Percentiles rank a stretch among this genome's conserved stretches.
These are phyloP conservation scores for Verticillium tricorpus DNA, from an alignment of 2,329 filamentous ascomycete species.

Conservation along the genomic window DNA sequence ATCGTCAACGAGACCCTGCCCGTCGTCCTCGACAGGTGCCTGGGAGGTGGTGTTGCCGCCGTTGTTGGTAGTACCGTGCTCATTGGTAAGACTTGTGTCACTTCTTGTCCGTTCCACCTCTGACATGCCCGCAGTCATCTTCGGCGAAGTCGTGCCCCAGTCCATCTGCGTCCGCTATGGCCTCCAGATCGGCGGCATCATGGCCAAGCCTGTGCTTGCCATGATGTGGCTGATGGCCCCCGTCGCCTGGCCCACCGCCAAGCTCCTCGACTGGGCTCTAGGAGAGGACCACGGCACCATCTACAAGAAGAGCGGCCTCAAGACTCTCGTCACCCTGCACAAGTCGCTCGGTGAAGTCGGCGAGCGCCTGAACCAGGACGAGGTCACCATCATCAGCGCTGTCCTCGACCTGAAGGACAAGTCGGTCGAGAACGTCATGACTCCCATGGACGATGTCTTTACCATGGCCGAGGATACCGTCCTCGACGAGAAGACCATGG, in stretches of 20 bases:
- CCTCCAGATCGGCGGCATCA: conserved; percentile 88
- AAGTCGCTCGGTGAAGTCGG: conserved; percentile 82
- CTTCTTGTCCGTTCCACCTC: not conserved
- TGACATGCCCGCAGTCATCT: conserved; percentile 66
- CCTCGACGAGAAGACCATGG: conserved; percentile 90
- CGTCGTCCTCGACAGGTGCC: conserved; percentile 87
- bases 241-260: conserved; percentile 90
- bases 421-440: conserved; percentile 93
- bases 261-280: conserved; percentile 87
- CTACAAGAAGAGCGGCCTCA: conserved; percentile 97
- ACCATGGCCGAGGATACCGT: conserved; percentile 94
- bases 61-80: conserved; percentile 89
- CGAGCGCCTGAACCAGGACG: conserved; percentile 91
- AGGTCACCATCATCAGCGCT: conserved; percentile 97
- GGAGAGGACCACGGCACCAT: conserved; percentile 87
- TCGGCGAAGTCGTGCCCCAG: conserved; percentile 93
- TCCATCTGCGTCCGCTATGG: conserved; percentile 96
- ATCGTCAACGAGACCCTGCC: conserved; percentile 97
- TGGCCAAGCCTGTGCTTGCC: conserved; percentile 78
- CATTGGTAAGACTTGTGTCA: conserved; percentile 62
- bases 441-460: conserved; percentile 95
- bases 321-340: conserved; percentile 92
- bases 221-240: conserved; percentile 93
- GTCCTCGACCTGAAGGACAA: conserved; percentile 97
- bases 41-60: conserved; percentile 91